A percentile compares a stretch with the other conserved stretches of the same genome.
Conservation (phyloP, 768 basidiomycete genomes). For the Xanthoconium stramineum region DNA sequence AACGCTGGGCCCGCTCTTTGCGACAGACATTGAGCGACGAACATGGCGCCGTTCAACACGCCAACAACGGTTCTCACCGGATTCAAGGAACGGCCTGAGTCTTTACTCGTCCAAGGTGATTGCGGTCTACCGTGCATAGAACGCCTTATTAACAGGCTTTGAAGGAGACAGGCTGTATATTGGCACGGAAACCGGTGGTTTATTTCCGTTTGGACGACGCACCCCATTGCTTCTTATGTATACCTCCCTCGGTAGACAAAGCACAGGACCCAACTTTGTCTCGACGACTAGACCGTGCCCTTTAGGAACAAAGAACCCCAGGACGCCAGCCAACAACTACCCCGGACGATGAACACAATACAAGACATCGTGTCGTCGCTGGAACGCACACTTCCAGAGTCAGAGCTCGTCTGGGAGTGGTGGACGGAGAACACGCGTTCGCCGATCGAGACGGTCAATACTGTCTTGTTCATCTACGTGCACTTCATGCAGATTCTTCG, state of each 20-base stretch:
- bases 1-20: neutral
- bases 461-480: no score
- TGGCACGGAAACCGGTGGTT: conserved; percentile 54
- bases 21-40: neutral
- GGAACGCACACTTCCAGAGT: no score
- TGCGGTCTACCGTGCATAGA: neutral
- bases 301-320: no score
- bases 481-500: no score
- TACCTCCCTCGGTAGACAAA: conserved; percentile 10
- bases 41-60: conserved; percentile 34
- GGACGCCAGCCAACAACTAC: no score
- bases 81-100: conserved; percentile 36
- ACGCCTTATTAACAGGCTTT: neutral
- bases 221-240: conserved; percentile 16
- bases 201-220: conserved; percentile 50
- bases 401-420: no score
- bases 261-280: no score
- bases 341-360: no score
- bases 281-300: no score
- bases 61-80: conserved; percentile 27
- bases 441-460: no score
- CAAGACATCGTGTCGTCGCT: no score
- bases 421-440: no score
- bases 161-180: conserved; percentile 60
- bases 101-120: conserved; percentile 31